Conservation (phyloP, 345 rosid genomes). For the Cardamine occulta region DNA sequence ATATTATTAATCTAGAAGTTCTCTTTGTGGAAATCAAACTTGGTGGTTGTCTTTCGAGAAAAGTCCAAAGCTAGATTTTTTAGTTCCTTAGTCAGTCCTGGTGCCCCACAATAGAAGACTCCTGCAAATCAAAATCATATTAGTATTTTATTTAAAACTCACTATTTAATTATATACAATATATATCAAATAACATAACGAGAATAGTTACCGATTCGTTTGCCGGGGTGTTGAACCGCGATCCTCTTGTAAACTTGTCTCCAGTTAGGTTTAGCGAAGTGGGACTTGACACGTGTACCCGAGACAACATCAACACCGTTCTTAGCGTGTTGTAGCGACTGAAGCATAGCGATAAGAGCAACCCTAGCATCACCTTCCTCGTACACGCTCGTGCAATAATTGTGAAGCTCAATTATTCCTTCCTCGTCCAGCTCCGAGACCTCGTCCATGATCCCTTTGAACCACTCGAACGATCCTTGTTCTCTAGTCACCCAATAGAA, state of each 20-base stretch:
- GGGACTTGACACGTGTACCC: conserved; percentile 82
- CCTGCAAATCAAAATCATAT: conserved; percentile 56
- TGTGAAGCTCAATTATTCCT: conserved; percentile 73
- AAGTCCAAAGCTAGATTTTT: conserved; percentile 72
- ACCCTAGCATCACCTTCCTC: conserved; percentile 95
- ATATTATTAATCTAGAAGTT: conserved; percentile 57
- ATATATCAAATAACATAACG: background rate
- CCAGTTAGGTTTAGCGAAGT: conserved; percentile 91
- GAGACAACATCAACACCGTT: conserved; percentile 89
- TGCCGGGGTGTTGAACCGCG: conserved; percentile 59
- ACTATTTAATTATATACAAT: background rate
- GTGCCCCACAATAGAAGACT: conserved; percentile 91
- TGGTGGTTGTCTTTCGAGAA: conserved; percentile 77
- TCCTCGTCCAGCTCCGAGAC: conserved; percentile 80
- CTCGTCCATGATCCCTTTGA: conserved; percentile 90
- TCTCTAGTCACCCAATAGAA: conserved; percentile 95
- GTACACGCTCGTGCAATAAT: conserved; percentile 90
- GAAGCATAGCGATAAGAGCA: conserved; percentile 86
- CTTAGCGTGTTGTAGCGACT: conserved; percentile 82
- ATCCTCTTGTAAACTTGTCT: conserved; percentile 81
- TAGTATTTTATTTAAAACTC: background rate
- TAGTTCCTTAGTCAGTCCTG: conserved; percentile 66
- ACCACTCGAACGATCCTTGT: conserved; percentile 97
- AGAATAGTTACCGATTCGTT: conserved; percentile 63
- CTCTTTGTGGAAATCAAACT: conserved; percentile 92